A percentile compares a stretch with the other conserved stretches of the same genome.
These are phyloP conservation scores for Phycomyces blakesleeanus DNA, from an alignment of 192 early-diverging fungal species.

Conservation along the genomic window DNA sequence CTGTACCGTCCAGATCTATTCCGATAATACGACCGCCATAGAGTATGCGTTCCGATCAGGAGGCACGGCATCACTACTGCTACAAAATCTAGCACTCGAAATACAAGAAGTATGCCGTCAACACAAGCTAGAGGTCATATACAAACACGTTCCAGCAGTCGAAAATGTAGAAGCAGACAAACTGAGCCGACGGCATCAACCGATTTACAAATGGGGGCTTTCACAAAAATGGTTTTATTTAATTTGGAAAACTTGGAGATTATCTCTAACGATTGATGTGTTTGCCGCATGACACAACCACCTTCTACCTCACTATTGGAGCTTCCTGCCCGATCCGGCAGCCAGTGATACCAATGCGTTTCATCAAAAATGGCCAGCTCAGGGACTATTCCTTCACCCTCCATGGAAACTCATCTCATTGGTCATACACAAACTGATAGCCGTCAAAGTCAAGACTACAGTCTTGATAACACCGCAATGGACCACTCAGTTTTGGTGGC, in stretches of 20 bases:
- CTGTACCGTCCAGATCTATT: background rate
- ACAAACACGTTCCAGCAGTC: conserved; percentile 8
- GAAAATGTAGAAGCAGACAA: conserved; percentile 11
- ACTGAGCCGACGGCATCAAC: background rate
- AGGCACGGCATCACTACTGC: conserved; percentile 8
- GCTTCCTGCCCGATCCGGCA: conserved; percentile 5
- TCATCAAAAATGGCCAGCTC: conserved; percentile 14
- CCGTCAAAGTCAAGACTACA: conserved; percentile 2
- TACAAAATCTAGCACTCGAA: conserved; percentile 18
- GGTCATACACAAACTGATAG: conserved; percentile 6
- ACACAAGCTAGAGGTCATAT: background rate
- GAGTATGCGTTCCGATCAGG: conserved; percentile 19
- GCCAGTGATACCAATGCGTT: conserved; percentile 13
- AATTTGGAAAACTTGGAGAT: no score
- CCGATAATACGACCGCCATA: conserved; percentile 23
- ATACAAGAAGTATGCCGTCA: conserved; percentile 16
- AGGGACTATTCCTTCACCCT: conserved; percentile 15
- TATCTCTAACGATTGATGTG: conserved; percentile 9
- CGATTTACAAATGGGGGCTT: background rate
- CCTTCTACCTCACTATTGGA: conserved; percentile 1
- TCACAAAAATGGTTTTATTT: background rate
- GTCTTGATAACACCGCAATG: conserved; percentile 12
- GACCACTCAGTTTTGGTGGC: conserved; percentile 21
- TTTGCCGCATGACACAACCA: conserved; percentile 11
- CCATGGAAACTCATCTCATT: conserved; percentile 20